Percentiles rank a stretch among this genome's conserved stretches.
phyloP scores from a whole-genome alignment of 1,139 yeast species.

The Yamadazyma mexicana region DNA sequence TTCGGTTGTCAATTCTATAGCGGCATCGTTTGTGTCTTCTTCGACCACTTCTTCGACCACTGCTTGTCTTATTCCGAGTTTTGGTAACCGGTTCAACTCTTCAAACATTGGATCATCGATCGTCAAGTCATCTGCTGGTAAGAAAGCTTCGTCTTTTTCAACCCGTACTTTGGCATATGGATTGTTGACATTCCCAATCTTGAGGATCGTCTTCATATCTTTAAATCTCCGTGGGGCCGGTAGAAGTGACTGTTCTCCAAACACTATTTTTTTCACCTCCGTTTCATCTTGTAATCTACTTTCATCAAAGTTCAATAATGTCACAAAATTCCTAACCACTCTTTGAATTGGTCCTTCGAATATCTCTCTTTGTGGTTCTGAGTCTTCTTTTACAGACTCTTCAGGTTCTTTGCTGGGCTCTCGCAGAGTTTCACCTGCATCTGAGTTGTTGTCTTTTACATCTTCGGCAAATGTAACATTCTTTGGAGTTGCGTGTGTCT shows the following conservation, averaged over 20 bases:
- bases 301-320: constrained; percentile 46
- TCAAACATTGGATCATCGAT: constrained; percentile 47
- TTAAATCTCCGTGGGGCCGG: constrained; percentile 55
- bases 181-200: constrained; percentile 45
- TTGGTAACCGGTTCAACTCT: constrained; percentile 57
- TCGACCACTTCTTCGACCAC: constrained; percentile 44
- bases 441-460: constrained; percentile 6
- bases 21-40: constrained; percentile 41
- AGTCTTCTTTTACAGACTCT: background rate
- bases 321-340: constrained; percentile 51
- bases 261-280: constrained; percentile 41
- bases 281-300: constrained; percentile 13
- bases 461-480: constrained; percentile 7
- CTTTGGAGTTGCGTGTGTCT: background rate
- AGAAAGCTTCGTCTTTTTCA: constrained; percentile 37
- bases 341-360: constrained; percentile 69
- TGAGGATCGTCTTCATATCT: constrained; percentile 54
- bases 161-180: constrained; percentile 41
- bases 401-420: constrained; percentile 5
- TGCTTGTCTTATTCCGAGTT: constrained; percentile 61
- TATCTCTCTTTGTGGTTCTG: constrained; percentile 18
- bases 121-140: constrained; percentile 32
- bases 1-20: constrained; percentile 55
- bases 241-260: constrained; percentile 60
- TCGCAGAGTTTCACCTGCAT: constrained; percentile 4